Conservation (phyloP, 2,329 filamentous ascomycete species). For the Metarhizium album region DNA sequence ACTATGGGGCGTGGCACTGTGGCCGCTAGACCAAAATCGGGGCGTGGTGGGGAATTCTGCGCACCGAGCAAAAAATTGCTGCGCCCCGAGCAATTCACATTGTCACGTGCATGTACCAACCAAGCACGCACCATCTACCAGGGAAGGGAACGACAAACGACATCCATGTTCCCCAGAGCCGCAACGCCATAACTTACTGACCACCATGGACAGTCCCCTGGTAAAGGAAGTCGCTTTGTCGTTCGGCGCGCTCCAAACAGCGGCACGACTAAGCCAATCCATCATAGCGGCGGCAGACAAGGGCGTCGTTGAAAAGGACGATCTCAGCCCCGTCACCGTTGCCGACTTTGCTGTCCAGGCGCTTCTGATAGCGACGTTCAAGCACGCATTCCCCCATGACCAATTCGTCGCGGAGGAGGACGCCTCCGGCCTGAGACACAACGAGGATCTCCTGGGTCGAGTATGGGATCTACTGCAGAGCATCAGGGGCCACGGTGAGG, state of each 20-base stretch:
- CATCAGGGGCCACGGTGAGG: slow-evolving; percentile 14
- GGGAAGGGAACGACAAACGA: too few species aligned
- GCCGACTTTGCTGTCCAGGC: slow-evolving; percentile 51
- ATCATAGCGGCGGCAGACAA: slow-evolving; percentile 37
- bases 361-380: slow-evolving; percentile 39
- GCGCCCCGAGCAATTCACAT: too few species aligned
- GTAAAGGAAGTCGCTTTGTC: slow-evolving; percentile 31
- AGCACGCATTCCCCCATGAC: slow-evolving; percentile 39
- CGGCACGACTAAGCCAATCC: slow-evolving; percentile 38
- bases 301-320: slow-evolving; percentile 40
- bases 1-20: too few species aligned
- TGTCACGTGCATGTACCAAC: too few species aligned
- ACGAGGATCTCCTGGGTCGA: slow-evolving; percentile 30
- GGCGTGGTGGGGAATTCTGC: too few species aligned
- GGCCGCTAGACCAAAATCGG: too few species aligned
- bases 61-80: too few species aligned
- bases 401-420: slow-evolving; percentile 46
- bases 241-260: slow-evolving; percentile 31
- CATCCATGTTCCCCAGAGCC: too few species aligned
- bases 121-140: too few species aligned
- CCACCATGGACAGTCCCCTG: slow-evolving; percentile 32
- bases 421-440: slow-evolving; percentile 33
- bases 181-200: not conserved
- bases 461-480: slow-evolving; percentile 36
- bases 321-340: slow-evolving; percentile 46